Evolutionary conservation across 768 basidiomycete species (phyloP).

Genomic region (Boletus vermiculosoides): DNA sequence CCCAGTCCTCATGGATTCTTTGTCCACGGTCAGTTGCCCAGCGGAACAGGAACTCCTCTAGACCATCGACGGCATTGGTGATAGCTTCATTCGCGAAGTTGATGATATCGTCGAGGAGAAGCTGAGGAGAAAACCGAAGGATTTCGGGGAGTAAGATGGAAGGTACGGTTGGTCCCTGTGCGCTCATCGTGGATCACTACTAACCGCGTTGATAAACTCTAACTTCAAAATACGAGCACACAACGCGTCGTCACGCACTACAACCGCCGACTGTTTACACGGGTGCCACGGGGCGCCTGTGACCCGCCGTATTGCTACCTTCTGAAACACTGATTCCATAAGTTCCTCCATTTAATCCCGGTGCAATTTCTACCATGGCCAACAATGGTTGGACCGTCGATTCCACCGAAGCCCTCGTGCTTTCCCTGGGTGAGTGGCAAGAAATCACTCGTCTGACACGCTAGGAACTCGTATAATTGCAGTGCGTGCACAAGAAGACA

Average conservation of each 20-base stretch:
- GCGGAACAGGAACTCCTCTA: slow-evolving; percentile 72
- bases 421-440: slow-evolving; percentile 63
- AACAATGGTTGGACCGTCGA: slow-evolving; percentile 68
- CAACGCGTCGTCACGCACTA: slow-evolving; percentile 25
- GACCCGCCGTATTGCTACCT: background rate
- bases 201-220: background rate
- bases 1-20: slow-evolving; percentile 46
- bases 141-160: slow-evolving; percentile 44
- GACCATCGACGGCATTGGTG: slow-evolving; percentile 71
- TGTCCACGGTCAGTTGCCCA: slow-evolving; percentile 70
- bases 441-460: background rate
- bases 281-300: background rate
- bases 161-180: slow-evolving; percentile 30
- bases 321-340: background rate
- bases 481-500: slow-evolving; percentile 76
- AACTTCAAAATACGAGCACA: slow-evolving; percentile 21
- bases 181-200: slow-evolving; percentile 22
- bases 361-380: slow-evolving; percentile 18
- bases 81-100: slow-evolving; percentile 81
- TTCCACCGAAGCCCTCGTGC: slow-evolving; percentile 71
- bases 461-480: slow-evolving; percentile 1
- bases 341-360: background rate
- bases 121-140: slow-evolving; percentile 81
- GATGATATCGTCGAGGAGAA: slow-evolving; percentile 83
- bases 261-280: background rate